These are phyloP conservation scores for Ehretia macrophylla DNA, from an alignment of 257 asterid genomes.

Conservation along the genomic window DNA sequence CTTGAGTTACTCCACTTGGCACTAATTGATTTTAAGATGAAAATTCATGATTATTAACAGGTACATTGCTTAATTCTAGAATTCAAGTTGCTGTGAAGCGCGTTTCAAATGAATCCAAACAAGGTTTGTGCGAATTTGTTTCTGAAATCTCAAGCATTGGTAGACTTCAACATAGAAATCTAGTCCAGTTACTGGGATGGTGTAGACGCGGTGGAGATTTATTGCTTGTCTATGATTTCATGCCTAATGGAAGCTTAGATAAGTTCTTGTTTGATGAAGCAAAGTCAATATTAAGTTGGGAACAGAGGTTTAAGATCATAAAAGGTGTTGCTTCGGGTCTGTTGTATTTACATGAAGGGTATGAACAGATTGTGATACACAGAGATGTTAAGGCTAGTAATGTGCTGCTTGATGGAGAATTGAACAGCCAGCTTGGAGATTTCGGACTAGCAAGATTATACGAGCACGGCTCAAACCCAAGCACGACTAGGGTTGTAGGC, in stretches of 20 bases:
- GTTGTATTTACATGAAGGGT: constrained; percentile 60
- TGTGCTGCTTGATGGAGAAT: constrained; percentile 49
- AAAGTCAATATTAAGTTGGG: constrained; percentile 35
- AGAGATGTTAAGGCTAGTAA: constrained; percentile 62
- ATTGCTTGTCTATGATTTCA: constrained; percentile 58
- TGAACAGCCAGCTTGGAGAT: constrained; percentile 49
- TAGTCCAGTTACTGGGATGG: constrained; percentile 68
- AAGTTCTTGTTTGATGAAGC: constrained; percentile 42
- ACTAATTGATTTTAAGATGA: no score
- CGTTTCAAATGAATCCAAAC: constrained; percentile 55
- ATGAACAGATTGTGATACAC: constrained; percentile 53
- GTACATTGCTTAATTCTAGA: constrained; percentile 23
- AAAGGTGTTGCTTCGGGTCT: constrained; percentile 65
- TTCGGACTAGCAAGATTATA: constrained; percentile 55
- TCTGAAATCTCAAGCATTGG: constrained; percentile 66
- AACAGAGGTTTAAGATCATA: constrained; percentile 50
- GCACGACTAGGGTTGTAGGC: constrained; percentile 58
- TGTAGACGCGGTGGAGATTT: constrained; percentile 49
- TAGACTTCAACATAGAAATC: constrained; percentile 52
- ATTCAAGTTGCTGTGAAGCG: constrained; percentile 57
- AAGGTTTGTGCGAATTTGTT: constrained; percentile 59
- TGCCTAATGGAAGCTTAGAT: constrained; percentile 71
- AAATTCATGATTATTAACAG: no score
- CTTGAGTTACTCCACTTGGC: no score
- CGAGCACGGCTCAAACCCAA: constrained; percentile 52